Evolutionary conservation across 1,284 basidiomycete genomes (phyloP).

Genomic region (Heterobasidion parviporum): DNA sequence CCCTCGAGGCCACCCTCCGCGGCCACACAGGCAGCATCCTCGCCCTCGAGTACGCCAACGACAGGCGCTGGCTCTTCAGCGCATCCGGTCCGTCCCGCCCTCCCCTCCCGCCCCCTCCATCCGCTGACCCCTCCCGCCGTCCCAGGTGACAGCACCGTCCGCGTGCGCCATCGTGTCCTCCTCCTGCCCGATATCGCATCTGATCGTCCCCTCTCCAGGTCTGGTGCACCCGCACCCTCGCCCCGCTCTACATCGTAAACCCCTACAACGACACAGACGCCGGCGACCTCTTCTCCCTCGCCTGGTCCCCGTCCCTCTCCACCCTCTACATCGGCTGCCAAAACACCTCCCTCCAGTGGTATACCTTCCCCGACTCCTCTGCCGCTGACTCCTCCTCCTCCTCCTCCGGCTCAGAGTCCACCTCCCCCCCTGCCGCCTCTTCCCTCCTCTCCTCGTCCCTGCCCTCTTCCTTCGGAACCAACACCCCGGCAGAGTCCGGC

Average conservation of each 20-base stretch:
- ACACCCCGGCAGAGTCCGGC: slow-evolving; percentile 23
- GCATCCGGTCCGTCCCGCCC: slow-evolving; percentile 50
- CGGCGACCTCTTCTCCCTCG: slow-evolving; percentile 87
- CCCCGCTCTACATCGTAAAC: slow-evolving; percentile 69
- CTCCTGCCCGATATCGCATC: background rate
- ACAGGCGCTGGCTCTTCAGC: slow-evolving; percentile 81
- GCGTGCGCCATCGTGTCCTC: slow-evolving; percentile 39
- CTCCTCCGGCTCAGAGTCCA: background rate
- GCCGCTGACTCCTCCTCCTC: slow-evolving; percentile 6
- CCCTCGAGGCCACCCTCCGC: slow-evolving; percentile 61
- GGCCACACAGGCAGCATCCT: slow-evolving; percentile 87
- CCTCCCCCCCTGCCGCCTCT: background rate
- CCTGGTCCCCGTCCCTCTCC: slow-evolving; percentile 66
- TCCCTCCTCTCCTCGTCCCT: background rate
- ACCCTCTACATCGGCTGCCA: slow-evolving; percentile 87
- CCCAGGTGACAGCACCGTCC: slow-evolving; percentile 76
- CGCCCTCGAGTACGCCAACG: slow-evolving; percentile 70
- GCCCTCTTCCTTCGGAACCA: background rate
- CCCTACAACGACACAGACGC: slow-evolving; percentile 81
- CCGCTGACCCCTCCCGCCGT: slow-evolving; percentile 2
- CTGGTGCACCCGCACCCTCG: slow-evolving; percentile 75
- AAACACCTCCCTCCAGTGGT: slow-evolving; percentile 86
- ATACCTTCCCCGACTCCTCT: slow-evolving; percentile 38
- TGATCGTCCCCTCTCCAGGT: slow-evolving; percentile 38
- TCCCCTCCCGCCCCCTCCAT: background rate